Base-by-base conservation (phyloP, 2,329 filamentous ascomycete species). In the Paramyrothecium sp. region DNA sequence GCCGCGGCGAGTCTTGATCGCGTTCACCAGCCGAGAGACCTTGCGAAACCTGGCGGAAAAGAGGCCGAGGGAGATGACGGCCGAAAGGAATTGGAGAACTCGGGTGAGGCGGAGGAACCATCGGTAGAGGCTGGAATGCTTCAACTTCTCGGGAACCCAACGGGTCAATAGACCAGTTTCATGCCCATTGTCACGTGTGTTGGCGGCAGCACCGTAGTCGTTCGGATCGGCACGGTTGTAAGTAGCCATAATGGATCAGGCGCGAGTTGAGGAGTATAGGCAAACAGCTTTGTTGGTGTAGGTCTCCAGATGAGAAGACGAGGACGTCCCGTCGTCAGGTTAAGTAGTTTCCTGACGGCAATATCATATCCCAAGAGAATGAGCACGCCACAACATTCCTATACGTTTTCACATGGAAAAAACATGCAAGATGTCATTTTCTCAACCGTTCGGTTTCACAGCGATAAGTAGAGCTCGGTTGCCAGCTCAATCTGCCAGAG, bases 51-150 rank as follows among this genome's bases (percentile, higher is more conserved):
- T 51, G 1, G 61, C 56, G 3, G 61, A 62, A 21, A 63, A 63
- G 17, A 63, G 56, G 3, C 56, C 60, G 3, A 63, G 60, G 1
- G 61, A 63, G 2, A 63, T 58, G 13, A 48, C 2, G 3, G 61
- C 56, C 0, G 61, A 63, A 4, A 63, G 52, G 46, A 63, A 63
- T 54, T 63, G 61, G 0, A 51, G 10, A 13, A 63, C 19, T 3
- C 55, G 61, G 5, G 58, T 61, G 0, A 63, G 54, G 4, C 61
- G 61, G 8, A 63, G 60, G 16, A 60, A 51, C 61, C 60, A 62
- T n/a, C 58, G 60, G 26, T 63, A 63, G 30, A 63, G 50, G 2
- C 48, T 23, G 3, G 60, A 63, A 8, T 63, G 58, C 4, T 52
- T 59, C 5, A 63, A 49, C 12, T 30, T 57, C 0, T 55, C 34